Evolutionary conservation across 139 green algal species (phyloP).

Genomic region (Zygnema cylindricum): DNA sequence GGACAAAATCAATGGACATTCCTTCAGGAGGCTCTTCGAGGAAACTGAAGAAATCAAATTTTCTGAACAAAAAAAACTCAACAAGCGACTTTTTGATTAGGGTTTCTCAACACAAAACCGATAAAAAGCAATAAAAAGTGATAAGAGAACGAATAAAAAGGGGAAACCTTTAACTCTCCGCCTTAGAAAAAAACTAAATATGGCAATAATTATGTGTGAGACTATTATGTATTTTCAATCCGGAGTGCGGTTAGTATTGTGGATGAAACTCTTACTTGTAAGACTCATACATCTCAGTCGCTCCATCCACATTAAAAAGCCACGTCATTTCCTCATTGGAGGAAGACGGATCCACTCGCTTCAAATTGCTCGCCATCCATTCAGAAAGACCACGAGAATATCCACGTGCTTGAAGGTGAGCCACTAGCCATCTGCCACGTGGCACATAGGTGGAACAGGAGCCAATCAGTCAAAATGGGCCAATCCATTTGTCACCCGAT

Average conservation of each 20-base stretch:
- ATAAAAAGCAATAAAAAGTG: background rate
- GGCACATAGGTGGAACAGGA: conserved; percentile 6
- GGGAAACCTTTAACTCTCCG: background rate
- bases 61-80: conserved; percentile 2
- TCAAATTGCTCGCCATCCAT: conserved; percentile 83
- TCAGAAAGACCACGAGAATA: conserved; percentile 71
- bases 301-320: conserved; percentile 75
- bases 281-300: conserved; percentile 73
- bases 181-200: background rate
- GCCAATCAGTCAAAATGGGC: too few species aligned
- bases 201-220: conserved; percentile 66
- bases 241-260: background rate
- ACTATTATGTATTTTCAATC: conserved; percentile 45
- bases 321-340: conserved; percentile 62
- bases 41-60: background rate
- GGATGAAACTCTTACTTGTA: conserved; percentile 67
- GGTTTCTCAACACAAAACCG: background rate
- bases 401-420: conserved; percentile 48
- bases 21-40: conserved; percentile 22
- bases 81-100: too few species aligned
- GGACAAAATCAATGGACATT: conserved; percentile 21
- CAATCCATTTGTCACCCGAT: too few species aligned
- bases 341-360: background rate
- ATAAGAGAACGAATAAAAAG: background rate
- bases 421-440: conserved; percentile 42